Evolutionary conservation across 495 filamentous ascomycete genomes (phyloP), one percentile per base, ranked within the genome.

Genomic region (Xylaria castorea): DNA sequence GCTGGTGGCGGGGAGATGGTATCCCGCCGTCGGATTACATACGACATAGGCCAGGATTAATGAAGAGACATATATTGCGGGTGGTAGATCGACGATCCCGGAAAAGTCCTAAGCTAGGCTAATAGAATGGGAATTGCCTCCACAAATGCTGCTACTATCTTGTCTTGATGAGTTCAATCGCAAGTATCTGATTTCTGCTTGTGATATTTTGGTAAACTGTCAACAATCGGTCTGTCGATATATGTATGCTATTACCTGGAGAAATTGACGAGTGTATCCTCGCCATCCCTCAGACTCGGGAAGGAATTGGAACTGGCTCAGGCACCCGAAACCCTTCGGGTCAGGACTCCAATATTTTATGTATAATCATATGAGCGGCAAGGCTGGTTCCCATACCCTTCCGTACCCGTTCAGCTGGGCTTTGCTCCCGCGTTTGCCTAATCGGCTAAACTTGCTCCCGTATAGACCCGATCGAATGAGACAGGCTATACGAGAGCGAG

Each of bases 41-140:
- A 36, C 18, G 42, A 30, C 34, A 42, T 27, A 7, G 40, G 36
- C 12, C 0, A 12, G 53, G 44, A 44, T 70, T 16, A 5, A 55
- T 25, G 34, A 53, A 40, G 65, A 40, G 50, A 3, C 8, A 55
- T 20, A 27, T 50, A 57, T 34, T 14, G 18, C 30, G 60, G 38
- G 34, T 20, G 22, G 25, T 53, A 22, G 20, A 34, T 50, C 27
- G 30, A 44, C 2, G 18, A 36, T 30, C 46, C 22, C 18, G 0
- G 27, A n/a, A 57, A 46, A 30, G 4, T 34, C 34, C 69, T 57
- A 64, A 14, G 40, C 32, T 32, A 58, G 50, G 46, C 46, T 34
- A 34, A 71, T 51, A 55, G 32, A 71, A 65, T 57, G 36, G 57
- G 32, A 20, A 27, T 12, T 36, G 16, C 22, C 27, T 30, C 32